These are phyloP conservation scores for Didymella sp. DNA, from an alignment of 2,329 filamentous ascomycete species.

Conservation along the genomic window DNA sequence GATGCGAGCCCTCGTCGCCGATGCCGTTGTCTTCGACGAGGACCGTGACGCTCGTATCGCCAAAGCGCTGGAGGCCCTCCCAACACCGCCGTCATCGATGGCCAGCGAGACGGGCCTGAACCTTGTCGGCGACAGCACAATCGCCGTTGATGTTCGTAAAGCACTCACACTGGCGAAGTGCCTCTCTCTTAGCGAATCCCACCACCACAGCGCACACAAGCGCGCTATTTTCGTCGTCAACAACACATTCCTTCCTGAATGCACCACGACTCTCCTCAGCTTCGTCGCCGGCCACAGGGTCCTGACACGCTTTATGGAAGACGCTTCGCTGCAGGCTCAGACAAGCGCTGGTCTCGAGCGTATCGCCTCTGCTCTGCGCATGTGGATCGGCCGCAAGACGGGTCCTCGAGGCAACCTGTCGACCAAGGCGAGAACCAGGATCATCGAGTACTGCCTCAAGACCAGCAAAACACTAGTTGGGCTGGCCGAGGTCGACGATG, in stretches of 20 bases:
- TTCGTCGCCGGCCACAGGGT: constrained; percentile 55
- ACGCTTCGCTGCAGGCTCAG: constrained; percentile 41
- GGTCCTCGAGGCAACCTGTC: constrained; percentile 52
- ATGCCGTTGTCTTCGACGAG: constrained; percentile 64
- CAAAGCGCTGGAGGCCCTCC: constrained; percentile 62
- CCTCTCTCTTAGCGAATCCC: constrained; percentile 57
- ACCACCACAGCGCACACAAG: constrained; percentile 43
- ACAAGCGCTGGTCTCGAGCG: constrained; percentile 53
- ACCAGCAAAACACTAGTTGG: constrained; percentile 55
- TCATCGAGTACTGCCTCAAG: constrained; percentile 52
- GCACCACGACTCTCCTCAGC: constrained; percentile 54
- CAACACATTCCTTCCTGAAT: constrained; percentile 49
- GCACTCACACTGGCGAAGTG: constrained; percentile 67
- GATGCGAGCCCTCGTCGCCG: constrained; percentile 64
- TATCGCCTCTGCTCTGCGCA: constrained; percentile 52
- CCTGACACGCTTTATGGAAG: constrained; percentile 48
- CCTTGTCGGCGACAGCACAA: constrained; percentile 61
- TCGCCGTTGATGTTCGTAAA: constrained; percentile 63
- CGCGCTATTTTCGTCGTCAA: constrained; percentile 52
- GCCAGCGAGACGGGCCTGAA: constrained; percentile 51
- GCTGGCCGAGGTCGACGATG: constrained; percentile 39
- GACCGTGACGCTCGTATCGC: constrained; percentile 60
- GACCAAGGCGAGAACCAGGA: constrained; percentile 46
- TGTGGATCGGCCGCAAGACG: constrained; percentile 56
- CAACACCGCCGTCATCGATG: constrained; percentile 47